Conservation (phyloP, 139 green algal genomes). For the Picochlorum sp. region DNA sequence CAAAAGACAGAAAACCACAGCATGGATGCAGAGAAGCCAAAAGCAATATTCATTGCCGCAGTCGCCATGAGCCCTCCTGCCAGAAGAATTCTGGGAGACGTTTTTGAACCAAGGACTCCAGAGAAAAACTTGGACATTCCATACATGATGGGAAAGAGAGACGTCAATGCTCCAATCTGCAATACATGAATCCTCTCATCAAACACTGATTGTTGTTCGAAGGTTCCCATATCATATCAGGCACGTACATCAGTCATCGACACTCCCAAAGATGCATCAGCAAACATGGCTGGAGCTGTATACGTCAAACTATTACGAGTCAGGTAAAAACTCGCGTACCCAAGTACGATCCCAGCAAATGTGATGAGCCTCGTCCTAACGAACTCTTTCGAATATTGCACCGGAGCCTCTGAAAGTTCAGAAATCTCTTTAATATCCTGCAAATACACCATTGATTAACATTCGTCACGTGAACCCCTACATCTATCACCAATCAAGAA, state of each 20-base stretch:
- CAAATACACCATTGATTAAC: too few relatives aligned
- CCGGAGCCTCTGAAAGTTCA: neutral
- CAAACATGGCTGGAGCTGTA: constrained; percentile 85
- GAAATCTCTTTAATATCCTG: neutral
- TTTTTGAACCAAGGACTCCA: constrained; percentile 76
- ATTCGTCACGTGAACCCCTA: too few relatives aligned
- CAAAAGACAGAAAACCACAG: constrained; percentile 80
- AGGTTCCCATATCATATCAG: neutral
- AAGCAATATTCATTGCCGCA: constrained; percentile 78
- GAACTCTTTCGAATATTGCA: constrained; percentile 50
- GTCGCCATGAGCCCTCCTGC: constrained; percentile 79
- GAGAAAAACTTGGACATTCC: constrained; percentile 76
- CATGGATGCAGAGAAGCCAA: constrained; percentile 74
- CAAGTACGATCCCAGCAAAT: constrained; percentile 72
- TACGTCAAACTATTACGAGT: constrained; percentile 90
- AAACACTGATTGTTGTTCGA: too few relatives aligned
- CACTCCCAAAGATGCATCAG: constrained; percentile 64
- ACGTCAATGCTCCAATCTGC: constrained; percentile 83
- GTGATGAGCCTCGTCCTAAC: constrained; percentile 50
- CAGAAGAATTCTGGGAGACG: constrained; percentile 76
- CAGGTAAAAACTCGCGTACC: constrained; percentile 88
- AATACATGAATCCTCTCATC: neutral
- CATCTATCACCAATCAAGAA: too few relatives aligned
- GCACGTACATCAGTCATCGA: constrained; percentile 57
- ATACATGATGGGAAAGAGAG: constrained; percentile 89